Evolutionary conservation across 208 protist genomes (phyloP), one percentile per base, ranked within the genome.

Genomic region (Entamoeba histolytica): DNA sequence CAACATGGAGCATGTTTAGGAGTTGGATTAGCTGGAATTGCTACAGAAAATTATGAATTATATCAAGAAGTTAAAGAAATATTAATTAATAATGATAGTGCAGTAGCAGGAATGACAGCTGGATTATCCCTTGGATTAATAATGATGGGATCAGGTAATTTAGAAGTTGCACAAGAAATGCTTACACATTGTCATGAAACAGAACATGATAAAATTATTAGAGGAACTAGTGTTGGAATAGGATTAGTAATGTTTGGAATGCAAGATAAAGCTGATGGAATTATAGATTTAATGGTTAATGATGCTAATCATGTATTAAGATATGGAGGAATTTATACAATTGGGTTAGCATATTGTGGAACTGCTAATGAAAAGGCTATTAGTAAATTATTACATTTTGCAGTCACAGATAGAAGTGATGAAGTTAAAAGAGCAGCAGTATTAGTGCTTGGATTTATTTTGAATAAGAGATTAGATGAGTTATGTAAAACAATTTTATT

Each of bases 151-250:
- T 3, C 39, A 44, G 39, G 39, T 0, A 44, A 44, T 44, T 44
- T 44, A 44, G 39, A 44, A 44, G 39, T 93, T 91, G 92, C 92
- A 91, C 49, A 73, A 73, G 57, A 17, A 73, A 28, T 44, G 31
- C 31, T n/a, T 39, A 28, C 8, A 91, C 0, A 91, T 39, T 12
- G 12, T 91, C 8, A 14, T 44, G 69, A 87, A n/a, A 99, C 98
- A 50, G 96, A 98, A 95, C 99, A 99, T 95, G 98, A 99, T 95
- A 99, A 99, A 96, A 98, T 99, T 92, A 99, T 99, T 93, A 97
- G 98, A 49, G 98, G 98, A 44, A 94, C 98, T 8, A 97, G 97
- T 49, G 97, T 99, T 95, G 98, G 97, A 49, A 95, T 99, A 49
- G 97, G 98, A 23, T 94, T 99, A 12, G 97, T 98, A 91, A 97